Base-by-base conservation (phyloP, 768 basidiomycete genomes). In the Lactarius sp. region DNA sequence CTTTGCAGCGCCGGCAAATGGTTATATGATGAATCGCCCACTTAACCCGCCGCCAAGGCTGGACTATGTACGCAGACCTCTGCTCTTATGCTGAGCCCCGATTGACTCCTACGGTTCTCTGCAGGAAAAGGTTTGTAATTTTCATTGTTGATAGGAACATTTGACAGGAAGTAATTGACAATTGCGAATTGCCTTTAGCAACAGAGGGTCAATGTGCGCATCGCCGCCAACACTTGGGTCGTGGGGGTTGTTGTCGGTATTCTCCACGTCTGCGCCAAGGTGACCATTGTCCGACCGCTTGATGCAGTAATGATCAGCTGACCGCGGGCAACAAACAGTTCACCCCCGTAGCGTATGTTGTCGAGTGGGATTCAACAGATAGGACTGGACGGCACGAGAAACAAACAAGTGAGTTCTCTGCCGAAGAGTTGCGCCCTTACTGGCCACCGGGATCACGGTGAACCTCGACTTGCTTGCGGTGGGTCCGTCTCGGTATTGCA, bases 221-320 rank as follows among this genome's bases (percentile, higher is more conserved):
- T 76, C 52, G 56, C 66, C 18, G 66, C 68, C 5, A 70, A 77
- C 50, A 58, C 70, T 5, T 77, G 75, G 75, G 73, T 73, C n/a
- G 62, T 74, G 27, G 74, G 74, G 5, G 47, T 77, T 33, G 55
- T 77, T 22, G 66, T 76, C 33, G 51, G 67, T 3, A 46, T 62
- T 14, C 51, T 71, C 46, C 39, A 72, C 8, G 27, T 70, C 7
- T 68, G 64, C 49, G 27, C 66, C 16, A 50, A 46, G 69, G 70
- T 68, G 50, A 66, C 12, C 22, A n/a, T 20, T 50, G 27, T 27
- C 18, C 12, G n/a, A 33, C 34, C n/a, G 4, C 46, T 41, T 14
- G 44, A 59, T 2, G 10, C 6, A 6, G 34, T 41, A 16, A 31
- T 16, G n/a, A 27, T 56, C 31, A 14, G 47, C 55, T 60, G 27